A percentile compares a stretch with the other conserved stretches of the same genome.
Evolutionary conservation across 1,139 yeast genomes (phyloP).

Genomic region (Neolecta irregularis): DNA sequence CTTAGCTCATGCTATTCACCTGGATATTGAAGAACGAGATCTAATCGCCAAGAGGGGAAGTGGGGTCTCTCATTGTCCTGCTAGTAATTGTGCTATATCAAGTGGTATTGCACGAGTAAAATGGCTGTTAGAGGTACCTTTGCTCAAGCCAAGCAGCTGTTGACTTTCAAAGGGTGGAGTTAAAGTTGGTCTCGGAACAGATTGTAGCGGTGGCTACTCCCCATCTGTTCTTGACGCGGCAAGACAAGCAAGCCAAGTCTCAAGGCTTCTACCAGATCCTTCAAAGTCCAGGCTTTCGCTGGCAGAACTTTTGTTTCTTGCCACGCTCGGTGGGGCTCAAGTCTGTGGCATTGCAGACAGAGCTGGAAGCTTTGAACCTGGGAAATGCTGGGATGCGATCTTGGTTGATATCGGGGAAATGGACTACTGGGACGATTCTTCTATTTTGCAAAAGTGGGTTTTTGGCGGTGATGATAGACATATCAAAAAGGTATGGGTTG

Average conservation of each 20-base stretch:
- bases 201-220: constrained; percentile 82
- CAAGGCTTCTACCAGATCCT: constrained; percentile 48
- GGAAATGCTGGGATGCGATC: constrained; percentile 77
- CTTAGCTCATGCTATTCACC: constrained; percentile 79
- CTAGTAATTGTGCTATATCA: constrained; percentile 73
- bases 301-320: constrained; percentile 60
- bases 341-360: constrained; percentile 45
- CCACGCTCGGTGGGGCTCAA: constrained; percentile 81
- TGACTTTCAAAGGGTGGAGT: no score
- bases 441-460: constrained; percentile 77
- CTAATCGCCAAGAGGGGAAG: constrained; percentile 39
- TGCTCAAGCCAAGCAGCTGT: no score
- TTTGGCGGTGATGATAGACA: constrained; percentile 91
- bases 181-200: constrained; percentile 80
- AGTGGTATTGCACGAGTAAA: constrained; percentile 84
- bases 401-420: constrained; percentile 42
- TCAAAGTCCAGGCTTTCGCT: constrained; percentile 42
- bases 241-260: constrained; percentile 64
- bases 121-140: constrained; percentile 48
- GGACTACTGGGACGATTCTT: constrained; percentile 35
- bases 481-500: constrained; percentile 64
- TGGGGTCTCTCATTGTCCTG: constrained; percentile 87
- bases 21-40: constrained; percentile 47
- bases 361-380: constrained; percentile 58
- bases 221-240: constrained; percentile 64